Conservation (phyloP, 106 monocot genomes). For the Dendrobium catenatum region DNA sequence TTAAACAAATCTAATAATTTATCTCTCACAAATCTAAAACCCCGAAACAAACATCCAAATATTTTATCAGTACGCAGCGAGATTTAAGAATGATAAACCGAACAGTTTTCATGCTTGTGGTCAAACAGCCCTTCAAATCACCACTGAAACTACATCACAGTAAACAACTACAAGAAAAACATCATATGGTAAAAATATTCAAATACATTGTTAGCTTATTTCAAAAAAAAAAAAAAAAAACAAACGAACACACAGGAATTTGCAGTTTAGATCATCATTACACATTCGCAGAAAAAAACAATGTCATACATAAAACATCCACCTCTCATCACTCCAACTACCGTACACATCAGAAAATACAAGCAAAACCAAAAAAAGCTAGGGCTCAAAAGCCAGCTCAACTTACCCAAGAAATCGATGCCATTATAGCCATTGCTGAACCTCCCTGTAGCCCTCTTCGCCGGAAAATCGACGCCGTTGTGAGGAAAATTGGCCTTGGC, state of each 20-base stretch:
- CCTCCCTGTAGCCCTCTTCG: constrained; percentile 47
- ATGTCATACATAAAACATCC: background rate
- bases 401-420: constrained; percentile 53
- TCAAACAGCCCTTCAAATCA: too few species aligned
- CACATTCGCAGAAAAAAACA: background rate
- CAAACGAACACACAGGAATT: background rate
- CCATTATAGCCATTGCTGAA: constrained; percentile 75
- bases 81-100: too few species aligned
- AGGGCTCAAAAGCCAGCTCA: background rate
- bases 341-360: too few species aligned
- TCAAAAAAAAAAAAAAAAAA: background rate
- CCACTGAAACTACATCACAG: too few species aligned
- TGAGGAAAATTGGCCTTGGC: constrained; percentile 61
- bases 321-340: background rate
- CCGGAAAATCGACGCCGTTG: constrained; percentile 59
- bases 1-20: too few species aligned
- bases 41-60: too few species aligned
- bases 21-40: too few species aligned
- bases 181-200: too few species aligned
- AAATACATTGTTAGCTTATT: too few species aligned
- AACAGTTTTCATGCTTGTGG: too few species aligned
- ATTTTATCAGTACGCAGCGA: too few species aligned
- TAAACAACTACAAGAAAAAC: too few species aligned
- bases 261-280: background rate
- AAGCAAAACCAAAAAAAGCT: background rate